Evolutionary conservation across 2,329 filamentous ascomycete species (phyloP).

Genomic region (Penicillium sp.): DNA sequence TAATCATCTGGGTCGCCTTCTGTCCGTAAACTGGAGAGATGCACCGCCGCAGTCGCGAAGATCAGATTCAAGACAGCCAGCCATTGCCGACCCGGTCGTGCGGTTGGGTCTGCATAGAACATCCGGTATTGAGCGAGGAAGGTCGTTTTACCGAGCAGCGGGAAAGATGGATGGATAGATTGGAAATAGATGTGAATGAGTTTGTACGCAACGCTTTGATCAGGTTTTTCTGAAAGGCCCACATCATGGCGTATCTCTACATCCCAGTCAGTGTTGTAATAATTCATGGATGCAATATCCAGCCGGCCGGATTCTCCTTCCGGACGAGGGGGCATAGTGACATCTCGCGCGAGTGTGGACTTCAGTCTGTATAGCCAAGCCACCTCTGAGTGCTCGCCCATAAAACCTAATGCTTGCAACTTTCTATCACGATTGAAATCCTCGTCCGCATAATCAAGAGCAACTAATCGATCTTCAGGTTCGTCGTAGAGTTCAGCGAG

Average conservation of each 20-base stretch:
- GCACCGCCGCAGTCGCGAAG: conserved; percentile 40
- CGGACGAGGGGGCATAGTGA: conserved; percentile 2
- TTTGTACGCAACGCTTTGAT: conserved; percentile 31
- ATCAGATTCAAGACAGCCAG: conserved; percentile 42
- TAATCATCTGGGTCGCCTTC: conserved; percentile 32
- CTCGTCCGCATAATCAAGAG: conserved; percentile 39
- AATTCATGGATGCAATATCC: conserved; percentile 23
- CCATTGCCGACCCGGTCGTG: conserved; percentile 35
- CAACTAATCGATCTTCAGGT: no score
- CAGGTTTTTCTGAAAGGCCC: conserved; percentile 31
- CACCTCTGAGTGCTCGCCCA: conserved; percentile 45
- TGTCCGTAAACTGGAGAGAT: conserved; percentile 32
- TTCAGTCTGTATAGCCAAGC: conserved; percentile 44
- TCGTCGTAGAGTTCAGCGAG: no score
- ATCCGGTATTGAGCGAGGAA: conserved; percentile 37
- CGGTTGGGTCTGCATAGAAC: conserved; percentile 24
- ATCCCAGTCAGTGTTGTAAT: conserved; percentile 32
- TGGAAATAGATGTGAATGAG: conserved; percentile 39
- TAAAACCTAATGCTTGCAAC: conserved; percentile 39
- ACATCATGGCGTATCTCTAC: conserved; percentile 30
- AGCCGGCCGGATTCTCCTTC: conserved; percentile 8
- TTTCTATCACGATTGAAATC: conserved; percentile 42
- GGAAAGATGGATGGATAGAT: conserved; percentile 39
- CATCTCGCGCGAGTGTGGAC: conserved; percentile 24
- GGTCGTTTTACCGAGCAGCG: conserved; percentile 37